phyloP scores from a whole-genome alignment of 345 rosid species.

The Brassica rapa region DNA sequence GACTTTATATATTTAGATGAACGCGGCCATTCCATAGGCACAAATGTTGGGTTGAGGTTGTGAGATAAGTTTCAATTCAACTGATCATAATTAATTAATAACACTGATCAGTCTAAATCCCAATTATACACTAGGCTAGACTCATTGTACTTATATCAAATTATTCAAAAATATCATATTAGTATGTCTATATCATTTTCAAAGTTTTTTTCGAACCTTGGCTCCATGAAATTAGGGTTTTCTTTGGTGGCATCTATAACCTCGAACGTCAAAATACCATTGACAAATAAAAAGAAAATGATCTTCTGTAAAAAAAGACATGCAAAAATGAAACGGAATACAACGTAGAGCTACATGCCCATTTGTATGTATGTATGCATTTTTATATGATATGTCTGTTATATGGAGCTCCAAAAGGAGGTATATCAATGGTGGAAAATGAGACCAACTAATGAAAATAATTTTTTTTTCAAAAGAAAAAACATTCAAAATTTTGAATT shows the following conservation, averaged over 20 bases:
- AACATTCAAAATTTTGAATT: constrained; percentile 16
- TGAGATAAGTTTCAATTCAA: background rate
- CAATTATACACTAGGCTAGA: background rate
- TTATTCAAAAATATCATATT: background rate
- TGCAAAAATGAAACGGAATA: no score
- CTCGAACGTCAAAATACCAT: background rate
- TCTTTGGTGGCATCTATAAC: background rate
- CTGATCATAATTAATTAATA: background rate
- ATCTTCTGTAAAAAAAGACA: no score
- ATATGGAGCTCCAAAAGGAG: background rate
- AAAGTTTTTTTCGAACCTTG: background rate
- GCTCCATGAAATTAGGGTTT: background rate
- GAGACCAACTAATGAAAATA: background rate
- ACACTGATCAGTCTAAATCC: background rate
- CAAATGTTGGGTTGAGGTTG: background rate
- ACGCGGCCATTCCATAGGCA: background rate
- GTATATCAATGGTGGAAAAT: constrained; percentile 22
- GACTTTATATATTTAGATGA: background rate
- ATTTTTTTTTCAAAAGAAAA: no score
- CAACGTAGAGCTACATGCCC: background rate
- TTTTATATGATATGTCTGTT: background rate
- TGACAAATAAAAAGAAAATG: no score
- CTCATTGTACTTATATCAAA: background rate
- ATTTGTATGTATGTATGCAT: background rate
- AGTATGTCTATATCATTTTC: background rate